Base-by-base conservation (phyloP, 129 eudicot genomes). In the Chrysanthemum lavandulifolium region DNA sequence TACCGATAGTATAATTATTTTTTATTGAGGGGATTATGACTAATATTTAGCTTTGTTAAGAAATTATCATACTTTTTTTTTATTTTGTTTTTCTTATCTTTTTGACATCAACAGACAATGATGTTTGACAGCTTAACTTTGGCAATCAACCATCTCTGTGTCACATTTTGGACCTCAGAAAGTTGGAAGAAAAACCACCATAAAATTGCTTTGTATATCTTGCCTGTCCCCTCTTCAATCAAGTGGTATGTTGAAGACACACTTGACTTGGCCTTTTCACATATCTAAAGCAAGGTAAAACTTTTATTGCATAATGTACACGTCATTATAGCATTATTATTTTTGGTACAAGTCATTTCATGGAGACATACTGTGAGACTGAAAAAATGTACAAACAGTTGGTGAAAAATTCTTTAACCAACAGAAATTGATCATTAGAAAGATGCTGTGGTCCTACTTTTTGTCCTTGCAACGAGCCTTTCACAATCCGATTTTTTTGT, bases 111-210 rank as follows among this genome's bases (percentile, higher is more conserved):
- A 76, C 73, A 75, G 73, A 80, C 80, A 75, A 69, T 75, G 84
- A 80, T 81, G 81, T 75, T 81, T 75, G 76, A 81, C 84, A 76
- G 65, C 81, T 70, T 71, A 78, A 78, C 84, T 71, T 75, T 67
- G 68, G 74, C 74, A 69, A 59, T 74, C 80, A 68, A 47, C 76
- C 52, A 14, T 72, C 81, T 72, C 56, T 76, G 78, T 76, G 75
- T 71, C 81, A 62, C 78, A 56, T 77, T 81, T 72, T 55, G 72
- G 76, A 47, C 72, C 73, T 69, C 71, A 65, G 56, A 80, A 80
- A 63, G 73, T 62, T 80, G 77, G 81, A 75, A 80, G 78, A 80
- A 51, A 80, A 75, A 80, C 78, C 78, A 74, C 73, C 73, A 64
- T 80, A 56, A 70, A 58, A 68, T 75, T 75, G 21, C 64, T 71